A percentile compares a stretch with the other conserved stretches of the same genome.
Evolutionary conservation across 2,329 filamentous ascomycete genomes (phyloP).

Genomic region (Ploettnerulaceae sp.): DNA sequence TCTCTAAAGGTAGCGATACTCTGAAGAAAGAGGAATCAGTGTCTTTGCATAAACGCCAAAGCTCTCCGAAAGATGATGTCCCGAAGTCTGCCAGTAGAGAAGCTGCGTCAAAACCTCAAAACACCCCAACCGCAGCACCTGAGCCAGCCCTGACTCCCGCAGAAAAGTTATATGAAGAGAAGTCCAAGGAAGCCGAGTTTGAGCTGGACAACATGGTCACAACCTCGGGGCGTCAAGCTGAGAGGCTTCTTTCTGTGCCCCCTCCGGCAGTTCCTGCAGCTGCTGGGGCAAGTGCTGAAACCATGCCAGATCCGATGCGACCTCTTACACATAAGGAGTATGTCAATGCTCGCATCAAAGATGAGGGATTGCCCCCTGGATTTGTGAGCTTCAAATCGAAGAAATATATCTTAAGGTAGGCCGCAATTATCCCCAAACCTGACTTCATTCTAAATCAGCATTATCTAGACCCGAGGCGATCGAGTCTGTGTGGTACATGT

Average conservation of each 20-base stretch:
- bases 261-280: not conserved
- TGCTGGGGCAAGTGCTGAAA: not conserved
- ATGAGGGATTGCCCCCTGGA: conserved; percentile 45
- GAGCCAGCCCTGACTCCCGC: not conserved
- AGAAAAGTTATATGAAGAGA: conserved; percentile 13
- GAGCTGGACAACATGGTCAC: conserved; percentile 19
- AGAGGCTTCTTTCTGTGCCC: conserved; percentile 2
- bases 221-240: conserved; percentile 15
- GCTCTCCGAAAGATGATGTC: conserved; percentile 16
- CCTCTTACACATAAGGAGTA: conserved; percentile 49
- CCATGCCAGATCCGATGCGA: conserved; percentile 21
- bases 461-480: conserved; percentile 58
- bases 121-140: not conserved
- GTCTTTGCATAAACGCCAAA: conserved; percentile 16
- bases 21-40: conserved; percentile 14
- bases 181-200: conserved; percentile 17
- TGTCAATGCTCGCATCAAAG: conserved; percentile 42
- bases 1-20: conserved; percentile 4
- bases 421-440: not conserved
- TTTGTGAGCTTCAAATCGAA: conserved; percentile 43
- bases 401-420: conserved; percentile 60
- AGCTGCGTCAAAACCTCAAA: not conserved
- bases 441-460: not conserved
- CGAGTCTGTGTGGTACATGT: conserved; percentile 84
- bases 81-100: not conserved